Base-by-base conservation (phyloP, 345 rosid species). In the Pugionium dolabratum region DNA sequence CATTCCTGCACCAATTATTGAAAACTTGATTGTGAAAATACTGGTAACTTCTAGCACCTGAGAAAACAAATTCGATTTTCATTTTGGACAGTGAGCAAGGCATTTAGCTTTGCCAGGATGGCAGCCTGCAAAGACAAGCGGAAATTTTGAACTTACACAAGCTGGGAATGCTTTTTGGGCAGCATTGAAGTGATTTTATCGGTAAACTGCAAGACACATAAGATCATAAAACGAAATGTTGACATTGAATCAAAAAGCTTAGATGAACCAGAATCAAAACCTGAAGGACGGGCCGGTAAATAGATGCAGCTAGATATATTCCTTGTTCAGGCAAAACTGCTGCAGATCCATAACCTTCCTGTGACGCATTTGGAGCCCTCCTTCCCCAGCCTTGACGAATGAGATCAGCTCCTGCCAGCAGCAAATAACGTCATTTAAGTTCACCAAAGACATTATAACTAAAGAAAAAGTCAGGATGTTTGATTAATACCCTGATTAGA, bases 301-400 rank as follows among this genome's bases (percentile, higher is more conserved):
- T 64, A 61, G 97, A 88, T 60, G 99, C 99, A 11, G 93, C 97
- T 46, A 94, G 86, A 80, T 94, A 94, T 76, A 94, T 85, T 76
- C 99, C 99, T 80, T 86, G 99, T 82, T 94, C 97, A 74, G 97
- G 97, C 78, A 91, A 84, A 75, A 94, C 84, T 67, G 99, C 79
- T 37, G 97, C 89, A 84, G 99, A 86, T 11, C 99, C 99, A 76
- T 91, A 94, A 69, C 96, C 96, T 87, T 94, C 97, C 75, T 91
- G 91, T 56, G 76, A 71, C 34, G 83, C 86, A 84, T 84, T 86
- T 46, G 95, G 67, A 72, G 88, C 86, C 79, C 78, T 94, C 82
- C 81, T 84, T 72, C 74, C 87, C 99, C 99, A 94, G 72, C 99
- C 96, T 81, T 86, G 95, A 70, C 86, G 86, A 74, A 86, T 78